Conservation (phyloP, 768 basidiomycete genomes). For the Pleurotus cornucopiae region DNA sequence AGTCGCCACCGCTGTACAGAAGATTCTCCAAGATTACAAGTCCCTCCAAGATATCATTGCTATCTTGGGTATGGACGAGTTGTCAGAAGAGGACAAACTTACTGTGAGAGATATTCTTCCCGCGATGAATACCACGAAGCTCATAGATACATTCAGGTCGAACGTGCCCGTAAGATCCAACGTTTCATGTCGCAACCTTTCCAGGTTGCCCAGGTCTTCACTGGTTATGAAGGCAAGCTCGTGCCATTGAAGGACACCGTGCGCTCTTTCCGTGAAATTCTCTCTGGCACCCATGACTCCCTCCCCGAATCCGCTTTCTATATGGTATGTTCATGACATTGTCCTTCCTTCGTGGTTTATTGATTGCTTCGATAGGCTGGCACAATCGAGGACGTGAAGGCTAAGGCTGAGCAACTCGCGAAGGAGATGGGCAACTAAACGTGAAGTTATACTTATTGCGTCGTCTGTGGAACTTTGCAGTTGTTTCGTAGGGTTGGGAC, state of each 20-base stretch:
- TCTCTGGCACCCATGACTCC: constrained; percentile 81
- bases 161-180: constrained; percentile 97
- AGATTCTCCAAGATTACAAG: constrained; percentile 97
- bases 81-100: constrained; percentile 99
- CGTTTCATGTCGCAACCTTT: constrained; percentile 99
- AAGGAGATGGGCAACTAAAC: constrained; percentile 79
- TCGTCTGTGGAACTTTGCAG: background rate
- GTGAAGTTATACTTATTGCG: background rate
- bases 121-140: background rate
- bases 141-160: constrained; percentile 52
- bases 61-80: constrained; percentile 99
- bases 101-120: constrained; percentile 55
- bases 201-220: constrained; percentile 99
- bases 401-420: constrained; percentile 95
- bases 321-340: constrained; percentile 52
- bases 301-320: constrained; percentile 98
- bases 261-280: constrained; percentile 97
- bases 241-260: constrained; percentile 95
- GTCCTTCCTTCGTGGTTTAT: background rate
- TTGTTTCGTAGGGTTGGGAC: background rate
- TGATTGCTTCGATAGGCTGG: constrained; percentile 45
- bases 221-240: constrained; percentile 97
- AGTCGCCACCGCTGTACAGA: constrained; percentile 94
- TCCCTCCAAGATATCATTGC: constrained; percentile 99
- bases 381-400: constrained; percentile 95